These are phyloP conservation scores for Cnidoscolus chayamansa DNA, from an alignment of 441 rosid species.

Conservation along the genomic window DNA sequence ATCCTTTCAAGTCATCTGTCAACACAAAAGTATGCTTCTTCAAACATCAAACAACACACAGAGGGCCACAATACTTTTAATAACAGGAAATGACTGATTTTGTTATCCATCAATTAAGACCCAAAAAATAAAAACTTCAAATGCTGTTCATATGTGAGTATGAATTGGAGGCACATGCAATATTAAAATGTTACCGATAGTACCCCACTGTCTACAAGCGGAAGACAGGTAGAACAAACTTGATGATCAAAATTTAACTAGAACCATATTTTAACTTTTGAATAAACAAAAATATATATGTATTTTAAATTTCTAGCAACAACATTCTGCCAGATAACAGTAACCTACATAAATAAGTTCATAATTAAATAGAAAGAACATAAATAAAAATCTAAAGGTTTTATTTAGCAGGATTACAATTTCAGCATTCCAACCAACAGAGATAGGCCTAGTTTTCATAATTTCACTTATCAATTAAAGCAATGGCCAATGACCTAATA, in stretches of 20 bases:
- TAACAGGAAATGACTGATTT: neutral
- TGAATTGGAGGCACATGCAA: neutral
- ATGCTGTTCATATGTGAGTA: neutral
- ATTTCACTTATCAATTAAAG: neutral
- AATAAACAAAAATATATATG: neutral
- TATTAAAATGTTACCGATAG: neutral
- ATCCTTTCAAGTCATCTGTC: conserved; percentile 50
- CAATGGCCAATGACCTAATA: neutral
- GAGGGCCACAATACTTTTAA: no score
- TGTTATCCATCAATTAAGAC: no score
- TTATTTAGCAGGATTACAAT: neutral
- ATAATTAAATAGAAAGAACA: neutral
- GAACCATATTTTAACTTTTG: neutral
- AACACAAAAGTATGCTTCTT: conserved; percentile 14
- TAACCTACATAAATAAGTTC: neutral
- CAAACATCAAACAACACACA: no score
- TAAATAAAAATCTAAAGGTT: neutral
- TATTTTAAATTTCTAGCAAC: neutral
- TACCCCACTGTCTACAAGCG: neutral
- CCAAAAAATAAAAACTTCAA: no score
- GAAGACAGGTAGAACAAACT: neutral
- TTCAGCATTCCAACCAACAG: neutral
- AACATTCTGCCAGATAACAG: neutral
- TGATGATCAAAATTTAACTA: neutral
- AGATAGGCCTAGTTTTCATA: neutral